Percentiles rank a stretch among this genome's conserved stretches.
Conservation (phyloP, 768 basidiomycete species). For the Lactarius evosmus region DNA sequence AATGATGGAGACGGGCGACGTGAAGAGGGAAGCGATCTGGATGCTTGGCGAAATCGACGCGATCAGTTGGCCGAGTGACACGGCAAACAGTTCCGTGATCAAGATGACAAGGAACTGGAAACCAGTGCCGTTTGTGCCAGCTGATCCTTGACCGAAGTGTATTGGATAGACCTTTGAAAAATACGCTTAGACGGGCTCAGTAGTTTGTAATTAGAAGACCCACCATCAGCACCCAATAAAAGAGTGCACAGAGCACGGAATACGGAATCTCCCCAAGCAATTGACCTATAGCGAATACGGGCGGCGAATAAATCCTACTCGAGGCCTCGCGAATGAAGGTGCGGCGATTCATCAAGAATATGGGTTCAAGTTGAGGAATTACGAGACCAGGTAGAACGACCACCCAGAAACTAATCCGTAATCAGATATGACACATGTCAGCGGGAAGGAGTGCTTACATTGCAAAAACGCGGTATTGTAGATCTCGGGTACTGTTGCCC, state of each 20-base stretch:
- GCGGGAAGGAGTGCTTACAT: constrained; percentile 41
- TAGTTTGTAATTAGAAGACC: constrained; percentile 13
- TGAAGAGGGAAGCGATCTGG: constrained; percentile 68
- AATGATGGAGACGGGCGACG: constrained; percentile 64
- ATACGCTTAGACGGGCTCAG: background rate
- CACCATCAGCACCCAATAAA: constrained; percentile 80
- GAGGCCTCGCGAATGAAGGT: constrained; percentile 55
- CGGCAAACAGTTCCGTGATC: constrained; percentile 69
- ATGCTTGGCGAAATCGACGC: constrained; percentile 76
- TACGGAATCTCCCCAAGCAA: constrained; percentile 81
- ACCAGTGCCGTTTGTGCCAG: constrained; percentile 61
- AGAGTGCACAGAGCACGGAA: constrained; percentile 61
- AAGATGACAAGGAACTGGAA: constrained; percentile 70
- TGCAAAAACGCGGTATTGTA: constrained; percentile 81
- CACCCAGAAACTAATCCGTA: constrained; percentile 49
- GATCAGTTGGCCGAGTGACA: constrained; percentile 70
- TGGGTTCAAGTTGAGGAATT: constrained; percentile 77
- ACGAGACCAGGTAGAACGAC: constrained; percentile 71
- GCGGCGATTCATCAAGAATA: constrained; percentile 73
- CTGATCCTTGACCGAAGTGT: constrained; percentile 61
- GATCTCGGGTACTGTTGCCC: constrained; percentile 57
- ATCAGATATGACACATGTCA: background rate
- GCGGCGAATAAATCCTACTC: constrained; percentile 83
- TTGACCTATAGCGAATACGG: constrained; percentile 82
- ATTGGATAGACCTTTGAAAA: constrained; percentile 53